Base-by-base conservation (phyloP, 495 filamentous ascomycete genomes). In the Tuber borchii region DNA sequence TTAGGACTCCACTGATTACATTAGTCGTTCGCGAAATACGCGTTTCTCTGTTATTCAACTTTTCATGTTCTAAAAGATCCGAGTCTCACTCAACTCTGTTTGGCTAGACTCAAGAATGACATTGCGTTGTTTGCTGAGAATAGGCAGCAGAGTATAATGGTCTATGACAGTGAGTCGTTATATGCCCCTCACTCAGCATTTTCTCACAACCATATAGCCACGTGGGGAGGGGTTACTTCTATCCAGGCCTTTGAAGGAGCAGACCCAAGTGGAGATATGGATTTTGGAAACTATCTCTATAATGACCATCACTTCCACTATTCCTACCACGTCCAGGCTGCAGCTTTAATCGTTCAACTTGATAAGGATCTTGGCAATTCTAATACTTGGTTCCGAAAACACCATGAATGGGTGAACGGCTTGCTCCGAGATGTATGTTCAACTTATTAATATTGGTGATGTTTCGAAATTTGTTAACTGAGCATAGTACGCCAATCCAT, bases 251-350 rank as follows among this genome's bases (percentile, higher is more conserved):
- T 96, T 82, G 82, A 83, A 22, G 92, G 87, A 19, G 88, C 91
- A 14, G 89, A 96, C 78, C 78, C 87, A 9, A 88, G 74, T 87
- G 86, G 73, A 20, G 72, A 72, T 22, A 34, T 4, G 5, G 56
- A 65, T 65, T 71, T 77, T 51, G 75, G 75, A 26, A 34, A 37
- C 40, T 72, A 73, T 14, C 89, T 89, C 75, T 97, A 97, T 86
- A 97, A 97, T 81, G 95, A 98, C 82, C 95, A 97, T 80, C 95
- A 98, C 84, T 98, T 98, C 85, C 95, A 74, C 22, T 51, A 74
- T 51, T 88, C 90, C 46, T 97, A 97, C 83, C 96, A 95, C 85
- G 91, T 97, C 81, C 92, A 92, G 74, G 87, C 93, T 1, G 95
- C 93, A 12, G 92, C 95, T 22, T 88, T 96, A 69, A 93, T 97